phyloP scores from a whole-genome alignment of 129 eudicot genomes.

The Oenanthe sinensis region DNA sequence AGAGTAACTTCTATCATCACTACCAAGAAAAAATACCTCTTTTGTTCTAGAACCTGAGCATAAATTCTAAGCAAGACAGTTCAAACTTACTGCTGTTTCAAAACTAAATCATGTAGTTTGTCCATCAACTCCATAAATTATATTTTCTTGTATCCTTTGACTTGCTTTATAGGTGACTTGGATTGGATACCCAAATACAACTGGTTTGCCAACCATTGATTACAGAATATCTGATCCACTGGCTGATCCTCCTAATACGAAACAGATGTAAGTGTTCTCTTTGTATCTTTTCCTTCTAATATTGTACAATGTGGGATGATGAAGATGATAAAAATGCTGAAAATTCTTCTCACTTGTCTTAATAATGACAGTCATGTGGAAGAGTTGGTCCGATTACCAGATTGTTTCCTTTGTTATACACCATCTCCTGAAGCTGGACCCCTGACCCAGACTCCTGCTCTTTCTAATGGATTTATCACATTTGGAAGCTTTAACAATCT shows the following conservation, averaged over 20 bases:
- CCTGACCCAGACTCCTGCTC: constrained; percentile 78
- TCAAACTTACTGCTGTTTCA: neutral
- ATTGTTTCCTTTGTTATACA: constrained; percentile 80
- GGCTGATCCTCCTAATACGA: constrained; percentile 80
- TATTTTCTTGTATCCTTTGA: constrained; percentile 19
- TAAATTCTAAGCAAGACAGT: neutral
- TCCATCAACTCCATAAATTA: neutral
- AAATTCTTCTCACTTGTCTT: neutral
- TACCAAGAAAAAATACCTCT: neutral
- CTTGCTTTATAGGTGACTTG: constrained; percentile 74
- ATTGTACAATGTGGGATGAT: neutral
- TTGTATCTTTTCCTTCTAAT: constrained; percentile 2
- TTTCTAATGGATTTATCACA: constrained; percentile 76
- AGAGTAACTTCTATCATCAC: neutral
- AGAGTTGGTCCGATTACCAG: constrained; percentile 80
- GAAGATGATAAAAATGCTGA: constrained; percentile 10
- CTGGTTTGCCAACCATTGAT: constrained; percentile 94
- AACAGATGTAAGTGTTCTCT: constrained; percentile 46
- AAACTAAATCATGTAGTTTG: neutral
- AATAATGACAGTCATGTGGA: constrained; percentile 69
- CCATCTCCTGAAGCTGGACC: constrained; percentile 97
- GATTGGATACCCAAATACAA: constrained; percentile 98
- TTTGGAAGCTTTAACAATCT: constrained; percentile 97
- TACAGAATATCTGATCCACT: constrained; percentile 83
- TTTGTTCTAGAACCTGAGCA: neutral